Conservation (phyloP, 305 asterid species). For the Ruellia speciosa region DNA sequence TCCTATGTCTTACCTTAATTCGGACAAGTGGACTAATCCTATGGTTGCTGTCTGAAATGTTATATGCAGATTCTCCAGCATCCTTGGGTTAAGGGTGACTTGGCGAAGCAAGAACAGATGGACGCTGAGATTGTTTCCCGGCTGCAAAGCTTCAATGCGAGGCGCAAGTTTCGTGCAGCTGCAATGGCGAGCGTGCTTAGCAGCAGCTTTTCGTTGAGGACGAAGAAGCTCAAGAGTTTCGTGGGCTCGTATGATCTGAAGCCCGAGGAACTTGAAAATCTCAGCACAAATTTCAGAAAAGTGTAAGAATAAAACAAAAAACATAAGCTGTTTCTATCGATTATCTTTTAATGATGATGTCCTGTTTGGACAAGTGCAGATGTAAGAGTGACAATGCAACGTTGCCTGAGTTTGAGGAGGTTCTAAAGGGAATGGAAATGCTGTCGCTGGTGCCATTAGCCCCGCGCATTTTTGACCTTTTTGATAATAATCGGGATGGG, state of each 20-base stretch:
- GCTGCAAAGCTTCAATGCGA: slow-evolving; percentile 60
- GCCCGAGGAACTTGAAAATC: slow-evolving; percentile 66
- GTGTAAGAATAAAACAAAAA: slow-evolving; percentile 33
- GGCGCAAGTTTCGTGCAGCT: slow-evolving; percentile 79
- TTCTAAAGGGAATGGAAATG: slow-evolving; percentile 71
- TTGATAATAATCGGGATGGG: slow-evolving; percentile 76
- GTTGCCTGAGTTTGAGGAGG: slow-evolving; percentile 56
- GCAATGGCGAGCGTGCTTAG: slow-evolving; percentile 79
- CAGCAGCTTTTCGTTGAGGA: slow-evolving; percentile 62
- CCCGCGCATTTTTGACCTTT: slow-evolving; percentile 61
- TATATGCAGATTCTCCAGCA: slow-evolving; percentile 48
- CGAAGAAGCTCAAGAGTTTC: slow-evolving; percentile 55
- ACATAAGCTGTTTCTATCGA: background rate
- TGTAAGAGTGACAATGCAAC: slow-evolving; percentile 65
- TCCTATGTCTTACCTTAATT: background rate
- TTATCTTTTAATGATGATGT: background rate
- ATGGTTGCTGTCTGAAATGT: background rate
- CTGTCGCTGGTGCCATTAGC: slow-evolving; percentile 58
- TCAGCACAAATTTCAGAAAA: slow-evolving; percentile 53
- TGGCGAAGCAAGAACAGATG: slow-evolving; percentile 72
- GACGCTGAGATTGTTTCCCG: slow-evolving; percentile 72
- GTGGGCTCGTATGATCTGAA: slow-evolving; percentile 75
- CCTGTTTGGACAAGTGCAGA: slow-evolving; percentile 27
- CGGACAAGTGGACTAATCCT: background rate
- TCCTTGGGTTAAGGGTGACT: slow-evolving; percentile 74